phyloP scores from a whole-genome alignment of 2,329 filamentous ascomycete genomes.

The Helminthosporium solani region DNA sequence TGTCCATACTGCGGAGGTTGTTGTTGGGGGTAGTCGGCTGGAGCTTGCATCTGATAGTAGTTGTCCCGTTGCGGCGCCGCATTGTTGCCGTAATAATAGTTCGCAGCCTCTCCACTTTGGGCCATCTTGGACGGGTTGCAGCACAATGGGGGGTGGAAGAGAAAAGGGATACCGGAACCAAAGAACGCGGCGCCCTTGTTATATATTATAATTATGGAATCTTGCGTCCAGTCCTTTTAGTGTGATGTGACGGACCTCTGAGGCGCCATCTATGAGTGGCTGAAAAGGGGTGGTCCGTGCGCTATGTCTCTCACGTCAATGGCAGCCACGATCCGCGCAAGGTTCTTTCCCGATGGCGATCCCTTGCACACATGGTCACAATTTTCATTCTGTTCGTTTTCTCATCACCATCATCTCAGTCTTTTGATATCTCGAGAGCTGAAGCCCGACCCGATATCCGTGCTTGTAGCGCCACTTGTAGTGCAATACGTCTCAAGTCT shows the following conservation, averaged over 20 bases:
- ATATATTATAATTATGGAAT: background rate
- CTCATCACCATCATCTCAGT: too few species aligned
- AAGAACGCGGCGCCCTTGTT: background rate
- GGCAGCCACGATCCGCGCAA: background rate
- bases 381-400: too few species aligned
- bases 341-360: background rate
- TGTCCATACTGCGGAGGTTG: slow-evolving; percentile 37
- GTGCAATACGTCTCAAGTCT: too few species aligned
- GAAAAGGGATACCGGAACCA: background rate
- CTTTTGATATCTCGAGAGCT: too few species aligned
- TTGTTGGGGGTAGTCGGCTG: slow-evolving; percentile 26
- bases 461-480: too few species aligned
- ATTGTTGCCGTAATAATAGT: slow-evolving; percentile 41
- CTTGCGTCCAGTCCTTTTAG: background rate
- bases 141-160: background rate
- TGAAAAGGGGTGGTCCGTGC: background rate
- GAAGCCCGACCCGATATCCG: too few species aligned
- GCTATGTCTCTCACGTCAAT: slow-evolving; percentile 1
- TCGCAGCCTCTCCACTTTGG: slow-evolving; percentile 38
- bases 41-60: slow-evolving; percentile 32
- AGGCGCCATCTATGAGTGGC: background rate
- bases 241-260: background rate
- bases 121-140: slow-evolving; percentile 22
- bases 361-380: too few species aligned
- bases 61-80: slow-evolving; percentile 25